phyloP scores from a whole-genome alignment of 164 flowering plant species.

The Tetrastigma voinierianum region DNA sequence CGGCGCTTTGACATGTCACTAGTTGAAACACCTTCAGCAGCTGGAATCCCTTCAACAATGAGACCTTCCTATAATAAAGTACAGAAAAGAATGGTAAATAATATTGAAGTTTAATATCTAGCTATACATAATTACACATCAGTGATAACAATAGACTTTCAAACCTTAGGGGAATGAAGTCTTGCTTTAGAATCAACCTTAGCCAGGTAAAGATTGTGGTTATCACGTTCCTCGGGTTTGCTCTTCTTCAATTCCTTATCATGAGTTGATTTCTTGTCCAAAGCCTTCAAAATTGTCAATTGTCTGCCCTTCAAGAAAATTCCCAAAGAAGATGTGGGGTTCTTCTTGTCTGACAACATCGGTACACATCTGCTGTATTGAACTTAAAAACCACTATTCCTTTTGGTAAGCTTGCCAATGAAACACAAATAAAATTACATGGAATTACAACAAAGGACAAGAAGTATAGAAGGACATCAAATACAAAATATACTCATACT shows the following conservation, averaged over 20 bases:
- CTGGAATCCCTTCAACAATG: constrained; percentile 85
- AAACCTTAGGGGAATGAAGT: too few relatives aligned
- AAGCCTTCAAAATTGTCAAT: constrained; percentile 74
- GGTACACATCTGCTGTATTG: constrained; percentile 52
- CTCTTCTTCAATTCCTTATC: constrained; percentile 66
- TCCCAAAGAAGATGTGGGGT: constrained; percentile 42
- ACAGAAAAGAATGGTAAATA: constrained; percentile 2
- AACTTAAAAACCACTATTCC: constrained; percentile 99
- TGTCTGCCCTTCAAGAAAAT: constrained; percentile 76
- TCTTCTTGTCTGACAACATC: constrained; percentile 71
- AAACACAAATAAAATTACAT: constrained; percentile 15
- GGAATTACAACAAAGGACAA: neutral
- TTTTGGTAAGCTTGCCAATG: constrained; percentile 72
- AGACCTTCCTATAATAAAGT: constrained; percentile 76
- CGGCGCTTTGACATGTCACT: constrained; percentile 82
- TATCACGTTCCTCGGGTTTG: constrained; percentile 62
- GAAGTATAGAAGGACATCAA: constrained; percentile 7
- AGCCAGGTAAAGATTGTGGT: constrained; percentile 84
- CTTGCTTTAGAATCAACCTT: constrained; percentile 43
- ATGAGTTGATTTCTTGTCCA: constrained; percentile 79
- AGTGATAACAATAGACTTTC: neutral
- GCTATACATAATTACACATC: neutral
- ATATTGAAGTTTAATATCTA: constrained; percentile 5
- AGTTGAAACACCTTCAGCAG: constrained; percentile 90
- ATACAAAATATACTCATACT: constrained; percentile 44